phyloP scores from a whole-genome alignment of 345 rosid species.

The Populus euphratica region DNA sequence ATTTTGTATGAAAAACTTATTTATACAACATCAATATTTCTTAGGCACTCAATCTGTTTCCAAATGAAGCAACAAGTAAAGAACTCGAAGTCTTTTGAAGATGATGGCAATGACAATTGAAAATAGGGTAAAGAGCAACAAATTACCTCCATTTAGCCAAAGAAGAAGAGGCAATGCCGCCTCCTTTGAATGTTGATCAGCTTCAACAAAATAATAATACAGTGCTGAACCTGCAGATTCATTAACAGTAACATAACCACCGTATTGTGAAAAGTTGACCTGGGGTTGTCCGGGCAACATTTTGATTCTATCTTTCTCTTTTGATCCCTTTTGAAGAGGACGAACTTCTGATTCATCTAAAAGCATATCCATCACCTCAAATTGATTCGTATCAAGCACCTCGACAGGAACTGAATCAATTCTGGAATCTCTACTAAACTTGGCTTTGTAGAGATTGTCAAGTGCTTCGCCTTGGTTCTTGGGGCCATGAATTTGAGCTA shows the following conservation, averaged over 20 bases:
- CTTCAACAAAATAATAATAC: conserved; percentile 70
- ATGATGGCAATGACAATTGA: too few relatives aligned
- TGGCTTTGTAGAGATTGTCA: conserved; percentile 30
- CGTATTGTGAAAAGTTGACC: conserved; percentile 53
- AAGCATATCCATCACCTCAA: neutral
- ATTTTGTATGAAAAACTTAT: too few relatives aligned
- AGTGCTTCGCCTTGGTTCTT: conserved; percentile 29
- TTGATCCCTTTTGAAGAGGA: conserved; percentile 24
- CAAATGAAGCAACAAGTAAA: too few relatives aligned
- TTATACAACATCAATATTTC: too few relatives aligned
- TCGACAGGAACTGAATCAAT: conserved; percentile 18
- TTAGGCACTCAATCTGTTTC: too few relatives aligned
- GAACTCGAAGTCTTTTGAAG: too few relatives aligned
- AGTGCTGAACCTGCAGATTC: conserved; percentile 49
- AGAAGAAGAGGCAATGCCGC: conserved; percentile 63
- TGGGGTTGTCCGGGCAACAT: conserved; percentile 63
- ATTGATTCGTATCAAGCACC: neutral
- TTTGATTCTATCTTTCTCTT: conserved; percentile 49
- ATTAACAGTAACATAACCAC: conserved; percentile 68
- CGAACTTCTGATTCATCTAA: neutral
- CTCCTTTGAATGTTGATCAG: conserved; percentile 20
- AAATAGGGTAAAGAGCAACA: neutral
- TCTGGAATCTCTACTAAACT: conserved; percentile 16
- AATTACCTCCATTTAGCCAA: conserved; percentile 80
- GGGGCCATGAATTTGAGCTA: conserved; percentile 9